Evolutionary conservation across 1,284 basidiomycete genomes (phyloP).

Genomic region (Cystobasidium pallidum): DNA sequence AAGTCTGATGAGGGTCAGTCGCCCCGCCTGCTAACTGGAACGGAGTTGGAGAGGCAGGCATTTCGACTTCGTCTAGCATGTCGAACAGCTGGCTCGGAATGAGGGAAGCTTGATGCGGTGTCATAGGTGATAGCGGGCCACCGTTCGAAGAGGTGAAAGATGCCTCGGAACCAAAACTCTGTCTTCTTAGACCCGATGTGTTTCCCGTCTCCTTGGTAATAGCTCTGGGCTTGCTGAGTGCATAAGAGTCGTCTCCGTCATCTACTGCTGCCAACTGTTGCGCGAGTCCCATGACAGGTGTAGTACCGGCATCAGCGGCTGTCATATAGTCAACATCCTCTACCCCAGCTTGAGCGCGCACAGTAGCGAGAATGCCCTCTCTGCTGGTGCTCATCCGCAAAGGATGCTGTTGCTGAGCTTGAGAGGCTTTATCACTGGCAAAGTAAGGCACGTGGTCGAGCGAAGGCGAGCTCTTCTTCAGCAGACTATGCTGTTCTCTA

Average conservation of each 20-base stretch:
- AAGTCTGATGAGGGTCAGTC: constrained; percentile 31
- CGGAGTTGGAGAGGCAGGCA: constrained; percentile 48
- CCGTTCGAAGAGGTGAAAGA: constrained; percentile 36
- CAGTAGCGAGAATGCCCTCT: constrained; percentile 17
- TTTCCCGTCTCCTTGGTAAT: not conserved
- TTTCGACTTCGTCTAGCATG: constrained; percentile 55
- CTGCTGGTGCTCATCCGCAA: constrained; percentile 11
- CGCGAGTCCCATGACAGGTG: not conserved
- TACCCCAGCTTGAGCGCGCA: not conserved
- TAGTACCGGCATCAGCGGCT: not conserved
- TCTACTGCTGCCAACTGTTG: not conserved
- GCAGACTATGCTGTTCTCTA: not conserved
- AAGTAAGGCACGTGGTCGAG: constrained; percentile 38
- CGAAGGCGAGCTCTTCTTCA: not conserved
- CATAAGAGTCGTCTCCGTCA: constrained; percentile 8
- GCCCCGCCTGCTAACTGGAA: not conserved
- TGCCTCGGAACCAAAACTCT: constrained; percentile 21
- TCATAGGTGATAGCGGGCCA: constrained; percentile 52
- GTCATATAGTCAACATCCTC: not conserved
- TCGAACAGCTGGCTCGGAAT: constrained; percentile 53
- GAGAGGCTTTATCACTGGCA: constrained; percentile 10
- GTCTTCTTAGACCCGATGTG: constrained; percentile 2
- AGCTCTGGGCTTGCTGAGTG: not conserved
- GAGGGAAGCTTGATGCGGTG: constrained; percentile 53
- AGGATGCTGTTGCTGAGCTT: constrained; percentile 14